A percentile compares a stretch with the other conserved stretches of the same genome.
Conservation (phyloP, 768 basidiomycete species). For the Leccinum incarnatum region DNA sequence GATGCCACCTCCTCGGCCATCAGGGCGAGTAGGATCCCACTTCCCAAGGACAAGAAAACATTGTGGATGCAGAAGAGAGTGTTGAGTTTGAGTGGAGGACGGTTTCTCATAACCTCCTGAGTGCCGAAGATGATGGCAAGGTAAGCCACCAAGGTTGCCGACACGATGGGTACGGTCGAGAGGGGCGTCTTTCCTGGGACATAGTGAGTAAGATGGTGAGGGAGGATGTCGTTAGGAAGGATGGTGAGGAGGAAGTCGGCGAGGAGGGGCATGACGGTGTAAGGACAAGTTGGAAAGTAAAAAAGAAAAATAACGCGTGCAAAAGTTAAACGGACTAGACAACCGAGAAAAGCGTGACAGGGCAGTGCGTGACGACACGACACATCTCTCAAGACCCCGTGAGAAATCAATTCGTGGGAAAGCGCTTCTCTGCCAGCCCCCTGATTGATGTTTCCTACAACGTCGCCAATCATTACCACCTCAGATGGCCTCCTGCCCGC, state of each 20-base stretch:
- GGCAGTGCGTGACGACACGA: slow-evolving; percentile 6
- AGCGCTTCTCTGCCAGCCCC: no score
- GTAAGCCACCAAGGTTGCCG: slow-evolving; percentile 70
- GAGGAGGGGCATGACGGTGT: slow-evolving; percentile 60
- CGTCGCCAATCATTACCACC: no score
- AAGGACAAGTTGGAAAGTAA: slow-evolving; percentile 26
- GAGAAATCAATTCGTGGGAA: no score
- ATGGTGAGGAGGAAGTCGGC: slow-evolving; percentile 66
- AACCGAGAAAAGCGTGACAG: slow-evolving; percentile 30
- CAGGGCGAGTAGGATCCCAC: slow-evolving; percentile 77
- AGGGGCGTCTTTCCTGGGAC: slow-evolving; percentile 56
- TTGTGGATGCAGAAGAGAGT: slow-evolving; percentile 89
- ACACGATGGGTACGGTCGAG: slow-evolving; percentile 63
- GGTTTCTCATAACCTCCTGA: slow-evolving; percentile 79
- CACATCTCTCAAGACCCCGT: no score
- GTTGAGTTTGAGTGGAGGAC: slow-evolving; percentile 71
- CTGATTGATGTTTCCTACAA: no score
- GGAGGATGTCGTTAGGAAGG: slow-evolving; percentile 47
- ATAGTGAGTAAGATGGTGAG: slow-evolving; percentile 43
- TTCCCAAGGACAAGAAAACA: slow-evolving; percentile 80
- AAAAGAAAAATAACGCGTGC: slow-evolving; percentile 9
- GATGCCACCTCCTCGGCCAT: slow-evolving; percentile 93
- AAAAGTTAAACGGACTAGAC: slow-evolving; percentile 22
- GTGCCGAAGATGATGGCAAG: slow-evolving; percentile 86
- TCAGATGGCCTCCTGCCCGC: no score